These are phyloP conservation scores for Chenopodium album DNA, from an alignment of 148 eudicot species.

Conservation along the genomic window DNA sequence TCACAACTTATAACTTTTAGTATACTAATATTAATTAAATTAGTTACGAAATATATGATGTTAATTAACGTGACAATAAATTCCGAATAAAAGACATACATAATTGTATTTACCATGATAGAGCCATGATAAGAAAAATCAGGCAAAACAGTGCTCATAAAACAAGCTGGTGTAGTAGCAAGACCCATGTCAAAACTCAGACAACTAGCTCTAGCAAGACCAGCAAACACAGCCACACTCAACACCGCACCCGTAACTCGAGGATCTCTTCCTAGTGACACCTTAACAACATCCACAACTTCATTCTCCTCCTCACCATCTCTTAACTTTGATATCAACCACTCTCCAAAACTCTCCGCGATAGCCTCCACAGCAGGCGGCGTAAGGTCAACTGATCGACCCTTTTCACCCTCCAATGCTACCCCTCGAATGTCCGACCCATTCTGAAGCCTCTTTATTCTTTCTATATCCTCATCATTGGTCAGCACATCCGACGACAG, in stretches of 20 bases:
- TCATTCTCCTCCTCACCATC: slow-evolving; percentile 22
- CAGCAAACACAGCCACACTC: slow-evolving; percentile 74
- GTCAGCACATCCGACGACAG: neutral
- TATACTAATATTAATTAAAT: too few relatives aligned
- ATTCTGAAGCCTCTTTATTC: slow-evolving; percentile 78
- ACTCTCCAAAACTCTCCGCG: slow-evolving; percentile 92
- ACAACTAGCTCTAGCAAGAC: slow-evolving; percentile 73
- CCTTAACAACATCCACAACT: slow-evolving; percentile 35
- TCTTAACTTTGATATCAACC: slow-evolving; percentile 47
- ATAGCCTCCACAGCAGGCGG: slow-evolving; percentile 84
- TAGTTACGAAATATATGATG: too few relatives aligned
- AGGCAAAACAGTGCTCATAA: slow-evolving; percentile 85
- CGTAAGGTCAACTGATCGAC: slow-evolving; percentile 65
- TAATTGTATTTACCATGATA: slow-evolving; percentile 59
- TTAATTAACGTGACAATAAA: too few relatives aligned
- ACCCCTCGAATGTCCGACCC: slow-evolving; percentile 94
- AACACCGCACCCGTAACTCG: slow-evolving; percentile 57
- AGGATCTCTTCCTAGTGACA: slow-evolving; percentile 83
- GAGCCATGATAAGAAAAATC: slow-evolving; percentile 75
- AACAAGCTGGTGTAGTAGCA: slow-evolving; percentile 97
- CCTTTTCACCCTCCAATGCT: slow-evolving; percentile 79
- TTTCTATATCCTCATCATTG: slow-evolving; percentile 70
- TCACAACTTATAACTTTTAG: too few relatives aligned
- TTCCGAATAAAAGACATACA: too few relatives aligned
- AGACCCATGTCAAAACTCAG: slow-evolving; percentile 73